Evolutionary conservation across 2,329 filamentous ascomycete genomes (phyloP).

Genomic region (Fusarium austroafricanum): DNA sequence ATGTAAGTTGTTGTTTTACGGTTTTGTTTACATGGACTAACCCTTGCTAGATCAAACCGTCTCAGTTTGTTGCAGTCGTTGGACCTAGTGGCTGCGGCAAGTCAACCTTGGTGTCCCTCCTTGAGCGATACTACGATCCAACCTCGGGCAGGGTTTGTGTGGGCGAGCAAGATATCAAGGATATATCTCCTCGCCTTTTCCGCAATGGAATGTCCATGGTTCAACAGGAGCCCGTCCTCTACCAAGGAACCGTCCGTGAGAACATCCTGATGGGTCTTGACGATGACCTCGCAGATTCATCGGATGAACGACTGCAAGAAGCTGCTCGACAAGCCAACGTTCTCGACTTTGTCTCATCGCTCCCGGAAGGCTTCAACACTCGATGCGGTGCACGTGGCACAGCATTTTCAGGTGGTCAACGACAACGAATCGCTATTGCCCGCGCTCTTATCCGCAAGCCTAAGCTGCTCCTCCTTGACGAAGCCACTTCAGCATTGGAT

Average conservation of each 20-base stretch:
- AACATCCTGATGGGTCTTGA: constrained; percentile 63
- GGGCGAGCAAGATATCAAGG: constrained; percentile 45
- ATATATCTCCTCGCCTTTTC: constrained; percentile 44
- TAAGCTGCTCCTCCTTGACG: constrained; percentile 72
- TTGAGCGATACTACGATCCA: constrained; percentile 59
- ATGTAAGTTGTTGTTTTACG: background rate
- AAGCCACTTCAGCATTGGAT: constrained; percentile 71
- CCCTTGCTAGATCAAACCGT: constrained; percentile 2
- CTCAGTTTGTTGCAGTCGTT: constrained; percentile 64
- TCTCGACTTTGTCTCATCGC: constrained; percentile 55
- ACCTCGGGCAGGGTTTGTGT: constrained; percentile 47
- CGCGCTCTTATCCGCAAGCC: constrained; percentile 72
- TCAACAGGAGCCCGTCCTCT: constrained; percentile 55
- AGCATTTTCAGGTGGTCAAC: constrained; percentile 74
- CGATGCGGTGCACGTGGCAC: constrained; percentile 70
- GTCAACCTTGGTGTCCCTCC: constrained; percentile 66
- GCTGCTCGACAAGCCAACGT: constrained; percentile 62
- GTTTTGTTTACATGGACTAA: constrained; percentile 44
- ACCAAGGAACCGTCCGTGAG: constrained; percentile 63
- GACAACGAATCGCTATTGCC: constrained; percentile 75
- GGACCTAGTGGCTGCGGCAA: constrained; percentile 70
- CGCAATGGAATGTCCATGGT: constrained; percentile 53
- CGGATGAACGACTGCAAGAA: constrained; percentile 50
- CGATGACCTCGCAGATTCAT: constrained; percentile 25
- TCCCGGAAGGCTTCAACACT: constrained; percentile 63